These are phyloP conservation scores for Diaporthe longicolla DNA, from an alignment of 2,329 filamentous ascomycete species.

Conservation along the genomic window DNA sequence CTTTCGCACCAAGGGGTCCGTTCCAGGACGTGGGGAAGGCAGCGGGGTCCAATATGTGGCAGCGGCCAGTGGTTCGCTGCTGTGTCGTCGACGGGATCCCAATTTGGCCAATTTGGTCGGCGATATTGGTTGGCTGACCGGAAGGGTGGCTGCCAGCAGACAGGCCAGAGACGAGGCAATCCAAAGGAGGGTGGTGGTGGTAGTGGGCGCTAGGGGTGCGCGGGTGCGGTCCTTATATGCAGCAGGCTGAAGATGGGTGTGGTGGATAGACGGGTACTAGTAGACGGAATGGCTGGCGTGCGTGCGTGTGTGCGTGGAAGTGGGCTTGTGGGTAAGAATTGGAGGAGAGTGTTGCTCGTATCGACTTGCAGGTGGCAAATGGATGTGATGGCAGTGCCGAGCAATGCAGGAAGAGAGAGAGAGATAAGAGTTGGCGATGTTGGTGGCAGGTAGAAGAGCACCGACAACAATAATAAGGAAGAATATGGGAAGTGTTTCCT, in stretches of 20 bases:
- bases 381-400: background rate
- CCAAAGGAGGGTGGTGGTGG: background rate
- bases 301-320: conserved; percentile 4
- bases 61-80: conserved; percentile 27
- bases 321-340: conserved; percentile 15
- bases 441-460: background rate
- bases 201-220: conserved; percentile 36
- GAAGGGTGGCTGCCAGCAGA: conserved; percentile 34
- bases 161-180: conserved; percentile 33
- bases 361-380: conserved; percentile 39
- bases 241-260: conserved; percentile 37
- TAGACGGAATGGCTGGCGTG: conserved; percentile 6
- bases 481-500: conserved; percentile 4
- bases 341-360: conserved; percentile 30
- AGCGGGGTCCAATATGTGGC: conserved; percentile 40
- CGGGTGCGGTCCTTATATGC: conserved; percentile 41
- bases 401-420: too few relatives aligned
- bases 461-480: conserved; percentile 12
- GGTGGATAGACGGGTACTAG: conserved; percentile 28
- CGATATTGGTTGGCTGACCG: conserved; percentile 22
- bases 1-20: conserved; percentile 26
- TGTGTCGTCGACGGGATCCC: conserved; percentile 23
- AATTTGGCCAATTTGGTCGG: conserved; percentile 19
- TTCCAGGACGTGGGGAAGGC: conserved; percentile 38
- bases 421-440: background rate